Base-by-base conservation (phyloP, 495 filamentous ascomycete genomes). In the Lichenothelia convexa region DNA sequence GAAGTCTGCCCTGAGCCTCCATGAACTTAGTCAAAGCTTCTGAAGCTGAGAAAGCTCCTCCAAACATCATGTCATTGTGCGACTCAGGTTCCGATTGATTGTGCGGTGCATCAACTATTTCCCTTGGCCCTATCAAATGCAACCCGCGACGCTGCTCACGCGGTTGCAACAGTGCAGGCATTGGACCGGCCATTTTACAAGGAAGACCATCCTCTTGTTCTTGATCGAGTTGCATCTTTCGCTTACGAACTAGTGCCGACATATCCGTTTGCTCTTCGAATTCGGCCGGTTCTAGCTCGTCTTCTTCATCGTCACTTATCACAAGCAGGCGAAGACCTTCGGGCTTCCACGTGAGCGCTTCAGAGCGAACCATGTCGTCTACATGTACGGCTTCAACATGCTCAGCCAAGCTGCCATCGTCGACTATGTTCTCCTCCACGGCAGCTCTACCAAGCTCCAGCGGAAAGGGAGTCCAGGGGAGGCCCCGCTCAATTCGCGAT, bases 321-420 rank as follows among this genome's bases (percentile, higher is more conserved):
- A 61, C 59, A 5, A 78, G 49, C 27, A 78, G 58, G 17, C 58
- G 55, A 8, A 76, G 45, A 0, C 67, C 65, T 3, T 59, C 59
- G 2, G 54, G 53, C 41, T 74, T 75, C 62, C 62, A 63, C 4
- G 67, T 49, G 9, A 62, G 41, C 3, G 42, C 47, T 16, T 47
- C 42, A 13, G 47, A 46, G 26, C 57, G 49, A 15, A 57, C 26
- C 8, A 44, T 41, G 13, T 57, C 51, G 2, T 42, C 37, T 6
- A 47, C 8, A 2, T 13, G 38, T 0, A 54, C 13, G 13, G 38
- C 42, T 4, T 34, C 31, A 4, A 57, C 21, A 34, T 56, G 41
- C 32, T 43, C 29, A 4, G 15, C 40, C n/a, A 61, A 27, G 6
- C 39, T 42, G 1, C 46, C 45, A 31, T 59, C 51, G 21, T 55